Base-by-base conservation (phyloP, 2,329 filamentous ascomycete genomes). In the Periconia macrospinosa region DNA sequence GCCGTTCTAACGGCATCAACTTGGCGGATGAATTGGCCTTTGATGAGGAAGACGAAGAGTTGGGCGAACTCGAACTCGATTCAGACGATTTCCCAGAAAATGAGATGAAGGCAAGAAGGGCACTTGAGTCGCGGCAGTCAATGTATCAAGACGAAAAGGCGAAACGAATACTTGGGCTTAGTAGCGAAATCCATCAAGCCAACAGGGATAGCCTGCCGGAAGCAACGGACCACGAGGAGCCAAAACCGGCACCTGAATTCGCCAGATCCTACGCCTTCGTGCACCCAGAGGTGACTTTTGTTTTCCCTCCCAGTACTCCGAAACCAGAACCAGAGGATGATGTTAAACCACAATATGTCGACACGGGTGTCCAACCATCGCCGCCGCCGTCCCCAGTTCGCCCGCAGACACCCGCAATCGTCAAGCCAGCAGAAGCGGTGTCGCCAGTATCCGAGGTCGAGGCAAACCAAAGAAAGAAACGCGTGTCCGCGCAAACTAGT, bases 11-110 rank as follows among this genome's bases (percentile, higher is more conserved):
- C 62, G 89, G 88, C 1, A 75, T 91, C 54, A 96, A 89, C 57
- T 80, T 99, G 41, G 94, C 94, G 0, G 92, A 97, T 63, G 94
- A 99, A 75, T 82, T 99, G 50, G 87, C 90, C 57, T 89, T 96
- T 57, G 90, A 92, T 53, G 89, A 90, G 56, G 90, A 93, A 52
- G 90, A 92, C 30, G 78, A 79, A 57, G 71, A 77, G 20, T 62
- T 78, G 49, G 78, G 78, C 42, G 76, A 78, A 5, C 58, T 75
- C 44, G 76, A 89, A 57, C 88, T 89, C 35, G 87, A 92, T 58
- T 83, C 87, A 43, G 88, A 91, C 47, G 86, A 87, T 49, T 75
- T 69, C 45, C 65, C 73, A 3, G 75, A 78, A 33, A 69, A 76
- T 50, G 70, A 78, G 49, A 71, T 75, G 63, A 71, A 70, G 18